Evolutionary conservation across 352 stramenopile species (phyloP).

Genomic region (Globisporangium echinulatum): DNA sequence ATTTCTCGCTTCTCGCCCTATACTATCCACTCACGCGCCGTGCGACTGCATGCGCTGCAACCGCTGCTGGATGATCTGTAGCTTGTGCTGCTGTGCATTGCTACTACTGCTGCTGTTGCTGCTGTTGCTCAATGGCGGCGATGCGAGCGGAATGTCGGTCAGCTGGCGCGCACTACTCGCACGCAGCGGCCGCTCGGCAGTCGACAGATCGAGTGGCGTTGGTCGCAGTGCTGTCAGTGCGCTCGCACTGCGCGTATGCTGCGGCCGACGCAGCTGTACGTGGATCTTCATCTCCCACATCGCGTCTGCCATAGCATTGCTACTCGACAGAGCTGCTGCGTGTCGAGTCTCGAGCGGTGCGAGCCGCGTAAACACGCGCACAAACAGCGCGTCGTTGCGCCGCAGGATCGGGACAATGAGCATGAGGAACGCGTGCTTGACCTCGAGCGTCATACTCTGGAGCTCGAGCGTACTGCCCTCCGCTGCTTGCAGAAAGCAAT

Average conservation of each 20-base stretch:
- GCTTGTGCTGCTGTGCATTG: slow-evolving; percentile 12
- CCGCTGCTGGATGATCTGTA: slow-evolving; percentile 61
- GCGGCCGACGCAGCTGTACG: slow-evolving; percentile 21
- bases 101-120: slow-evolving; percentile 13
- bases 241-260: background rate
- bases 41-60: slow-evolving; percentile 43
- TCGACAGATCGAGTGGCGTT: background rate
- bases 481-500: background rate
- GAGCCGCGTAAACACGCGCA: slow-evolving; percentile 51
- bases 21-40: background rate
- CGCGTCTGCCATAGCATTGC: background rate
- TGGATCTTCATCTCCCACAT: slow-evolving; percentile 63
- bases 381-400: slow-evolving; percentile 35
- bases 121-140: background rate
- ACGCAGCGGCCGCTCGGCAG: slow-evolving; percentile 8
- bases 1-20: background rate
- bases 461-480: slow-evolving; percentile 42
- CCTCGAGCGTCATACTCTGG: slow-evolving; percentile 50
- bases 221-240: background rate
- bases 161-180: background rate
- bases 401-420: slow-evolving; percentile 61
- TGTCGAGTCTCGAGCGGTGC: background rate
- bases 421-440: slow-evolving; percentile 70
- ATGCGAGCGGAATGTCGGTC: slow-evolving; percentile 7
- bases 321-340: background rate